Base-by-base conservation (phyloP, 2,329 filamentous ascomycete species). In the Ceratocystis papillata region DNA sequence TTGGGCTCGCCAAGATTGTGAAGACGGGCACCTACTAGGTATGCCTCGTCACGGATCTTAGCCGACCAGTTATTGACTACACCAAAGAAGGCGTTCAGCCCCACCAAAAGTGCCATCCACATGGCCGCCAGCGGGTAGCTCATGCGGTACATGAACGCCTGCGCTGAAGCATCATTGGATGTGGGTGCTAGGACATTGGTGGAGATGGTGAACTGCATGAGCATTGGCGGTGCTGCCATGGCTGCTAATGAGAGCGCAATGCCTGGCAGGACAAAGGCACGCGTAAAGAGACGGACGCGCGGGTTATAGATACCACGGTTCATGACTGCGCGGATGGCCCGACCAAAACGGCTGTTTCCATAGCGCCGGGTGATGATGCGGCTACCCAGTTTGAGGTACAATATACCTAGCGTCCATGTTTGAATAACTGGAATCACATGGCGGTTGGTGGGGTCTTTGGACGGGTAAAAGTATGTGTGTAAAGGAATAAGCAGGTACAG, bases 31-130 rank as follows among this genome's bases (percentile, higher is more conserved):
- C 94, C 94, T 72, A 97, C 94, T 57, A 99, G 79, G 74, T 99
- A 99, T 0, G 96, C 92, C 76, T 99, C 95, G 74, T 99, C 95
- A 48, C 90, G 81, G 60, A 99, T 90, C 67, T 87, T 84, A 67
- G 86, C 80, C 71, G 89, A 85, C 92, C 93, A 97, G 84, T 78
- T 60, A 83, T 82, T 63, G 94, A 50, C 81, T 64, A 90, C 81
- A 59, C 81, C 76, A 7, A 82, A 72, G n/a, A 87, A 73, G 10
- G 81, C 80, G 72, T 82, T 72, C 1, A 76, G 73, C 37, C 80
- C 74, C 2, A 78, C 71, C 2, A 75, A 71, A 4, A 82, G 70
- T 1, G 81, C 78, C 25, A 82, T 74, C 2, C 83, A 75, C 46
- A 66, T 41, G 1, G 80, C 79, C 25, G 82, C 78, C 4, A 81